Base-by-base conservation (phyloP, 495 filamentous ascomycete genomes). In the Aspergillus carlsbadensis region DNA sequence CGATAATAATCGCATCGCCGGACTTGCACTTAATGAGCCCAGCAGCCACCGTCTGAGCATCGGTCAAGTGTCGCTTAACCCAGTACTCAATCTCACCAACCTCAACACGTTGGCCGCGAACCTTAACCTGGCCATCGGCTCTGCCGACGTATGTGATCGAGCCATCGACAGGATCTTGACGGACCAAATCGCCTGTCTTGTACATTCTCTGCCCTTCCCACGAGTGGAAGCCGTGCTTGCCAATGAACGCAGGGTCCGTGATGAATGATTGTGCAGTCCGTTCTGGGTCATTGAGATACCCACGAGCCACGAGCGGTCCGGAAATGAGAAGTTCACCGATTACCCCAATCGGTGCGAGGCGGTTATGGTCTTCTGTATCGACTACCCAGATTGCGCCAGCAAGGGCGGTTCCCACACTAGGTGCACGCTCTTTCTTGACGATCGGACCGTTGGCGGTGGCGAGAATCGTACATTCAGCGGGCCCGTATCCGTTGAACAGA, bases 271-370 rank as follows among this genome's bases (percentile, higher is more conserved):
- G 43, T 17, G 74, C 63, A 0, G 85, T 88, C 37, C 86, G 68
- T 8, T 81, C 77, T 0, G 76, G 72, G 63, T 78, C 76, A 46
- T 81, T 77, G 35, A 92, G 72, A 63, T 93, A 93, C 5, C 87
- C 89, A n/a, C 78, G 75, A 46, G 82, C 69, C 7, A 92, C 80
- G 61, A 90, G 84, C 26, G 85, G 82, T 0, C 89, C 89, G 11
- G 88, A 87, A 61, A 91, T 88, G 52, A 83, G 84, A 14, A 92
- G 70, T 66, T 93, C 89, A 14, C 89, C 89, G 21, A 87, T 67
- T 41, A 74, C 82, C 14, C 89, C 88, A 20, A 84, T 57, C 0
- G 81, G 78, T 14, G 70, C 60, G 6, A 86, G 70, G 1, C 60
- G 58, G 33, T 81, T 62, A 37, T 75, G 70, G 58, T 83, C 77